Evolutionary conservation across 75 land plant species (phyloP).

Genomic region (Larix kaempferi): DNA sequence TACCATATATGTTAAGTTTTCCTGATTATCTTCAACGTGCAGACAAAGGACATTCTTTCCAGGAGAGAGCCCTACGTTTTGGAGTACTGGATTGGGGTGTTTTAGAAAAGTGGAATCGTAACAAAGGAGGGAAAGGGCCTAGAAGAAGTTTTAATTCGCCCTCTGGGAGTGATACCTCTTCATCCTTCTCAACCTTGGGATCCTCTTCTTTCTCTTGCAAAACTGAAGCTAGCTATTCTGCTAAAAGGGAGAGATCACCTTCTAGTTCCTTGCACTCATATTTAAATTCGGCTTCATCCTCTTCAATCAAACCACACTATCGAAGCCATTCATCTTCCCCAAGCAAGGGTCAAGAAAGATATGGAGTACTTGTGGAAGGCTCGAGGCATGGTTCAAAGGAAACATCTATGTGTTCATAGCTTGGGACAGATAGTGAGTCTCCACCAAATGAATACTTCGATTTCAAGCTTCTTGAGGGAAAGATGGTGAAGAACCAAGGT

Average conservation of each 20-base stretch:
- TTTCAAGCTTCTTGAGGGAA: constrained; percentile 6
- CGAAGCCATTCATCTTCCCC: constrained; percentile 7
- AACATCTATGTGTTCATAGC: background rate
- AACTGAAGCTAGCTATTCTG: background rate
- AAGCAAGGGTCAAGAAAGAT: constrained; percentile 2
- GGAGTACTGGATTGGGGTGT: constrained; percentile 65
- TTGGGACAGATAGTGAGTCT: background rate
- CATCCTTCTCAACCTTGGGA: constrained; percentile 12
- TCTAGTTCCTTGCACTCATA: constrained; percentile 2
- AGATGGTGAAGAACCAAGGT: constrained; percentile 4
- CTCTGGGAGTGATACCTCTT: constrained; percentile 9
- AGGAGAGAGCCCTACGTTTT: constrained; percentile 49
- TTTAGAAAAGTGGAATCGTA: constrained; percentile 50
- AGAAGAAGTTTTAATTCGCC: constrained; percentile 11
- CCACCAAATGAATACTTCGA: constrained; percentile 4
- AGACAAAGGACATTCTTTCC: constrained; percentile 19
- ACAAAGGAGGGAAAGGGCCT: constrained; percentile 7
- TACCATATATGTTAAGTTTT: constrained; percentile 52
- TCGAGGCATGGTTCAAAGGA: background rate
- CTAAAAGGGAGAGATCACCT: constrained; percentile 9
- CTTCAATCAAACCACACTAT: background rate
- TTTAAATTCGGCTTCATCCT: background rate
- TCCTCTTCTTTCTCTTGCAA: constrained; percentile 15
- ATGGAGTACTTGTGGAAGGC: background rate
- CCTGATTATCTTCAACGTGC: constrained; percentile 39